A percentile compares a stretch with the other conserved stretches of the same genome.
These are phyloP conservation scores for Colletotrichum godetiae DNA, from an alignment of 2,329 filamentous ascomycete genomes.

Conservation along the genomic window DNA sequence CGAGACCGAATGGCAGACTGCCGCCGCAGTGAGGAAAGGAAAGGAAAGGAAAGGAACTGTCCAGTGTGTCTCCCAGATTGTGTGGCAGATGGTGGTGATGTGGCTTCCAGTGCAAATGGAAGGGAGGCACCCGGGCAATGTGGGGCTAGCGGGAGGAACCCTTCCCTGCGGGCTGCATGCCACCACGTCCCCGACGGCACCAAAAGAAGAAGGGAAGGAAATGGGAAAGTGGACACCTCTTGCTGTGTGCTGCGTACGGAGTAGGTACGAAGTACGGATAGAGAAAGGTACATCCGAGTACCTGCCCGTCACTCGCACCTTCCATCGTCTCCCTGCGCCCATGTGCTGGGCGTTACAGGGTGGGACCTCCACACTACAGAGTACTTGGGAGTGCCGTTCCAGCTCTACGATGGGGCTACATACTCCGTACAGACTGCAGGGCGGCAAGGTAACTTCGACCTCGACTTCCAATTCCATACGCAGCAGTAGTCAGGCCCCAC, in stretches of 20 bases:
- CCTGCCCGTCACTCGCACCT: not conserved
- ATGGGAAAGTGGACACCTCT: not conserved
- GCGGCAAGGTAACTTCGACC: not conserved
- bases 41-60: no score
- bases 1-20: not conserved
- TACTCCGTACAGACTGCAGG: not conserved
- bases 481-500: not conserved
- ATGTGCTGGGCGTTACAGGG: constrained; percentile 9
- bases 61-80: not conserved
- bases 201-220: not conserved
- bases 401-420: not conserved
- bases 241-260: no score
- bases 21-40: not conserved
- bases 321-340: constrained; percentile 17
- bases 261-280: not conserved
- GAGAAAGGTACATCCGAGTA: not conserved
- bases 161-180: constrained; percentile 23
- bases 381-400: constrained; percentile 13
- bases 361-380: no score
- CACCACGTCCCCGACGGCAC: not conserved
- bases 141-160: constrained; percentile 17
- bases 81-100: not conserved
- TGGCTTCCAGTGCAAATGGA: not conserved
- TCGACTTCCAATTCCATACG: no score
- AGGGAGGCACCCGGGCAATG: constrained; percentile 11